A percentile compares a stretch with the other conserved stretches of the same genome.
phyloP scores from a whole-genome alignment of 2,329 filamentous ascomycete species.

The Trichophyton simii region DNA sequence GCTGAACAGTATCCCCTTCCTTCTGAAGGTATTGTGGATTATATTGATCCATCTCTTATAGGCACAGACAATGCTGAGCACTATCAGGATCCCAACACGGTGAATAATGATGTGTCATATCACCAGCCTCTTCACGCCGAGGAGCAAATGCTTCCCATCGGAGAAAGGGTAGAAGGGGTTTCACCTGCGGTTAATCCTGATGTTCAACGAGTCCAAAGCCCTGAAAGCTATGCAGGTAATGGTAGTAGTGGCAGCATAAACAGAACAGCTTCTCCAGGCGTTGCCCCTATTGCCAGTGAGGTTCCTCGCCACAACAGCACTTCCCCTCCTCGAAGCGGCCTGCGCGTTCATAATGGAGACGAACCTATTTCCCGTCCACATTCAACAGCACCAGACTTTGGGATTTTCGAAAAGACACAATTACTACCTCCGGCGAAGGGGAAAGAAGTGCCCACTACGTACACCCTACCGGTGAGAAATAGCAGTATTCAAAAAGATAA shows the following conservation, averaged over 20 bases:
- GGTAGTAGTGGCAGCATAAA: neutral
- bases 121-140: neutral
- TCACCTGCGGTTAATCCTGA: neutral
- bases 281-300: neutral
- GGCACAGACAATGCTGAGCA: conserved; percentile 10
- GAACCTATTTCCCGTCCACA: neutral
- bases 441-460: neutral
- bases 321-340: neutral
- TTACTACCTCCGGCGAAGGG: neutral
- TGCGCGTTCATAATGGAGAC: conserved; percentile 1
- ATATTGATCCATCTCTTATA: conserved; percentile 5
- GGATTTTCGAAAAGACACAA: neutral
- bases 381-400: neutral
- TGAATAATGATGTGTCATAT: neutral
- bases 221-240: neutral
- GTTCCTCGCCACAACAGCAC: neutral
- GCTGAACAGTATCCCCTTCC: conserved; percentile 10
- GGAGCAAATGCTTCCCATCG: neutral
- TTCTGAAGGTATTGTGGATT: conserved; percentile 11
- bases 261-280: neutral
- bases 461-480: neutral
- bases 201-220: neutral
- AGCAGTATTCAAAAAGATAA: neutral
- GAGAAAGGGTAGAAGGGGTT: neutral
- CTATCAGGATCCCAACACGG: conserved; percentile 7